Conservation (phyloP, 495 filamentous ascomycete species). For the Penicillium waksmanii region DNA sequence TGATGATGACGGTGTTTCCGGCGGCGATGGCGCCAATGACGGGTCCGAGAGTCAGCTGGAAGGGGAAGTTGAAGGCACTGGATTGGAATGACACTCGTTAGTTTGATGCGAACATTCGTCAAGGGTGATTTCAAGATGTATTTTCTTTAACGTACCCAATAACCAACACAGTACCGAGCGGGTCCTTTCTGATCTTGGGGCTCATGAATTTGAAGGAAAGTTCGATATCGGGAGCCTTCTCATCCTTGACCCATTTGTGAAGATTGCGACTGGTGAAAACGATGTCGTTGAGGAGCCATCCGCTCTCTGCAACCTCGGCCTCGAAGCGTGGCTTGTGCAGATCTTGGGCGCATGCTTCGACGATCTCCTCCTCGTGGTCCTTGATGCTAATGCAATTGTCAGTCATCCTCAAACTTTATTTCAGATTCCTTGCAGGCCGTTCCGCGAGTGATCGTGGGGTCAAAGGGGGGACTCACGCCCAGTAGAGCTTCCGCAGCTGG, state of each 20-base stretch:
- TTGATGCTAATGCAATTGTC: slow-evolving; percentile 53
- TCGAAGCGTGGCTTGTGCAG: slow-evolving; percentile 75
- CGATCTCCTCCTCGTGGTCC: slow-evolving; percentile 71
- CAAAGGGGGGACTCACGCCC: slow-evolving; percentile 61
- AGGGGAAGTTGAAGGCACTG: slow-evolving; percentile 87
- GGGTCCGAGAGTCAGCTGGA: slow-evolving; percentile 77
- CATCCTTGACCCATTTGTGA: slow-evolving; percentile 80
- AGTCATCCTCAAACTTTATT: background rate
- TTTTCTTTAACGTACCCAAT: slow-evolving; percentile 64
- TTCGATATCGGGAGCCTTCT: slow-evolving; percentile 70
- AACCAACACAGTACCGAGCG: slow-evolving; percentile 78
- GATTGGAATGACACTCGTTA: slow-evolving; percentile 16
- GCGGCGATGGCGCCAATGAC: slow-evolving; percentile 89
- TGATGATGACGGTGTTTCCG: slow-evolving; percentile 86
- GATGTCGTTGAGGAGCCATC: slow-evolving; percentile 78
- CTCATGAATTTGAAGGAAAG: slow-evolving; percentile 65
- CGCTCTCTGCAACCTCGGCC: slow-evolving; percentile 67
- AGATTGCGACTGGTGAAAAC: slow-evolving; percentile 75
- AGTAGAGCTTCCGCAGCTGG: slow-evolving; percentile 92
- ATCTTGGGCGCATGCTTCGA: slow-evolving; percentile 73
- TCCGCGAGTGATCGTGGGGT: too few species aligned
- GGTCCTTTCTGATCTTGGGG: slow-evolving; percentile 85
- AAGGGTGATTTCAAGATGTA: background rate
- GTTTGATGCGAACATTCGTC: background rate
- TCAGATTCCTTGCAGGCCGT: background rate